Base-by-base conservation (phyloP, 257 asterid genomes). In the Nicotiana attenuata region DNA sequence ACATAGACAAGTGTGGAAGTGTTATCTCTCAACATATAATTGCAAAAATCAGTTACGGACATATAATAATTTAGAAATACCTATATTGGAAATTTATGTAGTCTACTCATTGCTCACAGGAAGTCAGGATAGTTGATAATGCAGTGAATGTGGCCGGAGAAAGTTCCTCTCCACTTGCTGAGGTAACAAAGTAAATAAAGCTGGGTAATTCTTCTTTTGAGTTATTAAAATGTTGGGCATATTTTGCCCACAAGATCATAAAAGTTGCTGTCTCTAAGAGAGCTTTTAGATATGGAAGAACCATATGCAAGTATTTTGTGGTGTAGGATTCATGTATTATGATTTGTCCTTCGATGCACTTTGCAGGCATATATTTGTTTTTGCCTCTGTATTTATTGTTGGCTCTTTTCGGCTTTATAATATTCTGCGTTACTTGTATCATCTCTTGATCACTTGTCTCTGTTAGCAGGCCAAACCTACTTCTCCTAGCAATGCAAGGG, bases 381-480 rank as follows among this genome's bases (percentile, higher is more conserved):
- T 61, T 2, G 41, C 10, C 47, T 63, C 84, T 79, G 65, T 13
- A 53, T 82, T 82, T 57, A 20, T 73, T 81, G 15, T 20, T 83
- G 85, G 35, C 47, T 55, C 61, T 83, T 38, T 38, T 28, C 19
- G 26, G 10, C 53, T 41, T 41, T 45, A 41, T 45, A 22, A 1
- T 20, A 10, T 41, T 41, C 59, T 71, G 78, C 35, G 3, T 45
- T 73, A 73, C 22, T 47, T 73, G 22, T 73, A 24, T 47, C 5
- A 28, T 28, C 10, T 76, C 60, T 50, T 45, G 63, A 76, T 83
- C 68, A 11, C 81, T 53, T 59, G 50, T 85, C 85, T 86, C 81
- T 80, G 28, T 26, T 85, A 77, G 78, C 95, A 94, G 92, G 92
- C 84, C 85, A 88, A 85, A 84, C 85, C 64, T 79, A 89, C 90